Evolutionary conservation across 2,329 filamentous ascomycete species (phyloP), one percentile per base, ranked within the genome.

Genomic region (Ceratocystis papillata): DNA sequence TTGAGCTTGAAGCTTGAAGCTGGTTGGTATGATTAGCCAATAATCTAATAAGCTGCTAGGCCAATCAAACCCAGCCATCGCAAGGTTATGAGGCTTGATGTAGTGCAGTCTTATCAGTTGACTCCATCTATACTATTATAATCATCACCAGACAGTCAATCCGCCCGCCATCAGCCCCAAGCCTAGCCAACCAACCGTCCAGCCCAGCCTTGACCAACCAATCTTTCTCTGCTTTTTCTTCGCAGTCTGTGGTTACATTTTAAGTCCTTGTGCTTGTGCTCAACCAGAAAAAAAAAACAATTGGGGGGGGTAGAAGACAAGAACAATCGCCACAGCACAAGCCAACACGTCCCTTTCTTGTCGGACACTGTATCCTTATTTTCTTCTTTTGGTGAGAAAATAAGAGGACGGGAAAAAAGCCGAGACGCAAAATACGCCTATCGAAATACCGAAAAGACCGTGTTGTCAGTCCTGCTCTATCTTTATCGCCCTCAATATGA

Each of bases 341-440:
- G 53, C 53, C 53, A 59, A 59, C 25, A 33, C 53, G 17, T 59
- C 53, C 25, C 17, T 33, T 59, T 33, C 25, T 59, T 59, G 53
- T 59, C 15, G 53, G 53, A 59, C 28, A 33, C 25, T 59, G 53
- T 59, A 59, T 59, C 28, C 53, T 59, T 59, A 30, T 59, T 33
- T 59, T 59, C 53, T 59, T 10, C 33, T 59, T 30, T 59, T 17
- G 28, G 25, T 17, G 17, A 17, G 53, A 28, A 22, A 30, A 30
- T 17, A n/a, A 59, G 28, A 59, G 33, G 15, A 33, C n/a, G 20
- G 25, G 7, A 59, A 59, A 33, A 30, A n/a, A 7, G 33, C 53
- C 6, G 48, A 53, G 6, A 53, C 48, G 6, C 10, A 53, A 59
- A 59, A 30, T 25, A 59, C 53, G 53, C 53, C 25, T 33, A 30